Percentiles rank a stretch among this genome's conserved stretches.
Evolutionary conservation across 2,329 filamentous ascomycete species (phyloP).

Genomic region (Pseudogymnoascus sp.): DNA sequence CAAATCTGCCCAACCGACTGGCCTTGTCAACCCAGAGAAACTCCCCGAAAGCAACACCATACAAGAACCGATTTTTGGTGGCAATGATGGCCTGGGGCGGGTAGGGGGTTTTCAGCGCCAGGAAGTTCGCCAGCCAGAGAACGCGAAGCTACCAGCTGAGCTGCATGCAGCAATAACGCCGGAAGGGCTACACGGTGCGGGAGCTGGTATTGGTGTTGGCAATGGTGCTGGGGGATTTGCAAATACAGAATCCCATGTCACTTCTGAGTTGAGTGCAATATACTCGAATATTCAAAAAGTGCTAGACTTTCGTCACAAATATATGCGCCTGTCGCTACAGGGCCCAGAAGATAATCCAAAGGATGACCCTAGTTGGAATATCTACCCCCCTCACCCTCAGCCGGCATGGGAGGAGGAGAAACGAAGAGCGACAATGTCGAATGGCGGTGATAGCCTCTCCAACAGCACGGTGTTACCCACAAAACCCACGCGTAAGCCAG

Average conservation of each 20-base stretch:
- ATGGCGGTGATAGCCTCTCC: slow-evolving; percentile 36
- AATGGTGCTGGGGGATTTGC: slow-evolving; percentile 55
- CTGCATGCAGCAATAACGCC: slow-evolving; percentile 42
- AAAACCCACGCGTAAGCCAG: slow-evolving; percentile 63
- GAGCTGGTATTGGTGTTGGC: slow-evolving; percentile 52
- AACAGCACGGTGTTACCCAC: slow-evolving; percentile 37
- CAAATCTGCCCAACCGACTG: slow-evolving; percentile 21
- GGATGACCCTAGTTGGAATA: slow-evolving; percentile 72
- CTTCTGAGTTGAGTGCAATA: slow-evolving; percentile 74
- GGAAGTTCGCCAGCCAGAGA: slow-evolving; percentile 19
- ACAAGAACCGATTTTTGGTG: slow-evolving; percentile 22
- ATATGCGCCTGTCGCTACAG: slow-evolving; percentile 79
- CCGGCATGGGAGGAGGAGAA: slow-evolving; percentile 69
- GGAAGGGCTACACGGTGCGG: slow-evolving; percentile 49
- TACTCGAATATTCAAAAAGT: slow-evolving; percentile 86
- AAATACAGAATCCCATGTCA: slow-evolving; percentile 69
- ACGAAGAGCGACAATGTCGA: slow-evolving; percentile 17
- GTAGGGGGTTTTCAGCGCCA: slow-evolving; percentile 10
- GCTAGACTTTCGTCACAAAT: slow-evolving; percentile 81
- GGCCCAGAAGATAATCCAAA: slow-evolving; percentile 78
- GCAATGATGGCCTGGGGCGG: slow-evolving; percentile 20
- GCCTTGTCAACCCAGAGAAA: slow-evolving; percentile 25
- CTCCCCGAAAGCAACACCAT: slow-evolving; percentile 25
- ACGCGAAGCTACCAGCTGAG: slow-evolving; percentile 42
- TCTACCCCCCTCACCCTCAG: slow-evolving; percentile 87